phyloP scores from a whole-genome alignment of 2,329 filamentous ascomycete genomes.

The Penicillium brevicompactum region DNA sequence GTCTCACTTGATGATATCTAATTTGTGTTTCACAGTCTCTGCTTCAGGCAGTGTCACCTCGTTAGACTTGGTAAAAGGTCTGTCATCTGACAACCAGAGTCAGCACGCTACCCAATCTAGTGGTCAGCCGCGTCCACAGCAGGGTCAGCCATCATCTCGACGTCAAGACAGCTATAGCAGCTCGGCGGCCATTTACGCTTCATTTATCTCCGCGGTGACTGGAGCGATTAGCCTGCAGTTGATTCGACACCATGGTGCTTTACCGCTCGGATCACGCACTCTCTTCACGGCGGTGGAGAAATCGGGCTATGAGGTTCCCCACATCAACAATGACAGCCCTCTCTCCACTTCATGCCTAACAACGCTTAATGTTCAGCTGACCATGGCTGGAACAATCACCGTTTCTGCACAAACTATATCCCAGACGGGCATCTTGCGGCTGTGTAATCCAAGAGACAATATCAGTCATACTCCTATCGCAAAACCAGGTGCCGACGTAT shows the following conservation, averaged over 20 bases:
- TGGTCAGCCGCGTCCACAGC: constrained; percentile 27
- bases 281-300: constrained; percentile 39
- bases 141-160: constrained; percentile 25
- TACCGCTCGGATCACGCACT: constrained; percentile 45
- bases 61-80: constrained; percentile 38
- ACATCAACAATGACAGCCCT: constrained; percentile 28
- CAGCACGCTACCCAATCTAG: constrained; percentile 19
- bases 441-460: constrained; percentile 26
- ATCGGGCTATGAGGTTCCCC: constrained; percentile 32
- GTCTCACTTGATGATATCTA: background rate
- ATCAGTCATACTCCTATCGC: constrained; percentile 17
- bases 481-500: constrained; percentile 38
- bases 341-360: constrained; percentile 34
- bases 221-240: constrained; percentile 41
- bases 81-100: constrained; percentile 34
- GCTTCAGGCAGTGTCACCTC: constrained; percentile 39
- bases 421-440: constrained; percentile 39
- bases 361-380: constrained; percentile 41
- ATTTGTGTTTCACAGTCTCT: constrained; percentile 27
- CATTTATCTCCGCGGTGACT: constrained; percentile 44
- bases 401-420: constrained; percentile 39
- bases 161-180: constrained; percentile 34
- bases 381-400: constrained; percentile 38
- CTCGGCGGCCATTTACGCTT: constrained; percentile 40
- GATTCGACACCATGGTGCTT: constrained; percentile 36